Conservation (phyloP, 345 rosid genomes). For the Nasturtium officinale region DNA sequence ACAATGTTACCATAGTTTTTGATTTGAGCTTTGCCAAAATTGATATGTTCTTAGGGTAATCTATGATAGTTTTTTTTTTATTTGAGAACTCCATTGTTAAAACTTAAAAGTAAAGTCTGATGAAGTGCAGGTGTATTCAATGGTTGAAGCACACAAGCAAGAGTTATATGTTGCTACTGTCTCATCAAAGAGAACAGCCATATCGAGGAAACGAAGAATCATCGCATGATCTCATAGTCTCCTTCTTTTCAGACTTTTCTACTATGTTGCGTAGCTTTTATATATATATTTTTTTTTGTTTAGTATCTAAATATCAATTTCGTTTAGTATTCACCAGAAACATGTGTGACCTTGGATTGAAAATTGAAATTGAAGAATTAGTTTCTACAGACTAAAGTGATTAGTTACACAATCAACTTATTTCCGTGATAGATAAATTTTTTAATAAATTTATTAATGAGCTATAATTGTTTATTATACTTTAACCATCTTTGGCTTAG, state of each 20-base stretch:
- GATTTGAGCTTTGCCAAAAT: background rate
- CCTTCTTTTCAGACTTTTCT: background rate
- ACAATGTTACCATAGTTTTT: background rate
- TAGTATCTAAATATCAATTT: background rate
- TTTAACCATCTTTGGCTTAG: too few relatives aligned
- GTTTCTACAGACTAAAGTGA: background rate
- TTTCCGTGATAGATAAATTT: too few relatives aligned
- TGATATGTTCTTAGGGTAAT: background rate
- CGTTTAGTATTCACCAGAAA: background rate
- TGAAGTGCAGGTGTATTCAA: constrained; percentile 43
- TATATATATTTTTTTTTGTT: background rate
- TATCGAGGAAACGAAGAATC: constrained; percentile 33
- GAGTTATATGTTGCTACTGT: background rate
- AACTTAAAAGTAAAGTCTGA: constrained; percentile 4
- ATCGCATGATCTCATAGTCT: constrained; percentile 20
- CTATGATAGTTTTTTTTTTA: constrained; percentile 5
- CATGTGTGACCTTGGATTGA: background rate
- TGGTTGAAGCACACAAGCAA: constrained; percentile 43
- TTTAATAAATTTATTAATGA: too few relatives aligned
- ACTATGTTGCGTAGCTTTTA: background rate
- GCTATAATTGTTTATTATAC: too few relatives aligned
- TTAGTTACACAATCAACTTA: too few relatives aligned
- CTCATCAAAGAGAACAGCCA: constrained; percentile 21
- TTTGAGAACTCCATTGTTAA: background rate
- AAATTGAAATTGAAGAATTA: background rate